phyloP scores from a whole-genome alignment of 2,329 filamentous ascomycete genomes.

The Chaetomium strumarium region DNA sequence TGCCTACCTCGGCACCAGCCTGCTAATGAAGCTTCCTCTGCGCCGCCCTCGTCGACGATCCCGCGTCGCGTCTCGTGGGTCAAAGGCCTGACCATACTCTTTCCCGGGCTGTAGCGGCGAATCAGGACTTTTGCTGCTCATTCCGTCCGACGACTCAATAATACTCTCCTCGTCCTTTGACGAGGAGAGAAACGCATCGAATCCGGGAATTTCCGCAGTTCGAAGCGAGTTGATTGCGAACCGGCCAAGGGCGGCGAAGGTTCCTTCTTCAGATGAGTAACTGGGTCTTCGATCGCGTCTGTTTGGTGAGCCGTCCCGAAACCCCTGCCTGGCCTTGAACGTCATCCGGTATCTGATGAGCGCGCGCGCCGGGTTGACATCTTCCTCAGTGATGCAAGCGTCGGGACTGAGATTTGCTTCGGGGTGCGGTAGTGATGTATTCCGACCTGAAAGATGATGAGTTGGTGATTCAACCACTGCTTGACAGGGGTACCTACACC shows the following conservation, averaged over 20 bases:
- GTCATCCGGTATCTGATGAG: constrained; percentile 41
- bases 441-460: constrained; percentile 35
- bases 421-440: constrained; percentile 57
- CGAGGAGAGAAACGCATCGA: constrained; percentile 2
- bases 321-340: constrained; percentile 31
- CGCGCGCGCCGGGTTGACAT: constrained; percentile 41
- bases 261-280: constrained; percentile 1
- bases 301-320: constrained; percentile 7
- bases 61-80: constrained; percentile 3
- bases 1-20: constrained; percentile 14
- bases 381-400: constrained; percentile 51
- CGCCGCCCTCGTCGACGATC: constrained; percentile 4
- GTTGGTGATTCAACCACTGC: not conserved
- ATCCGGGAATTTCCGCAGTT: constrained; percentile 9
- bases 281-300: not conserved
- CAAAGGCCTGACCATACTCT: not conserved
- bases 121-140: constrained; percentile 12
- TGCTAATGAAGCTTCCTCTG: constrained; percentile 10
- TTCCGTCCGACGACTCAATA: constrained; percentile 10
- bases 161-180: constrained; percentile 9
- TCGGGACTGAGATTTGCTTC: constrained; percentile 53
- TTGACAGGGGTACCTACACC: constrained; percentile 32
- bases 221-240: constrained; percentile 19
- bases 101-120: constrained; percentile 3
- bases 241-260: constrained; percentile 11